A percentile compares a stretch with the other conserved stretches of the same genome.
Conservation (phyloP, 306 rosid species). For the Begonia loranthoides region DNA sequence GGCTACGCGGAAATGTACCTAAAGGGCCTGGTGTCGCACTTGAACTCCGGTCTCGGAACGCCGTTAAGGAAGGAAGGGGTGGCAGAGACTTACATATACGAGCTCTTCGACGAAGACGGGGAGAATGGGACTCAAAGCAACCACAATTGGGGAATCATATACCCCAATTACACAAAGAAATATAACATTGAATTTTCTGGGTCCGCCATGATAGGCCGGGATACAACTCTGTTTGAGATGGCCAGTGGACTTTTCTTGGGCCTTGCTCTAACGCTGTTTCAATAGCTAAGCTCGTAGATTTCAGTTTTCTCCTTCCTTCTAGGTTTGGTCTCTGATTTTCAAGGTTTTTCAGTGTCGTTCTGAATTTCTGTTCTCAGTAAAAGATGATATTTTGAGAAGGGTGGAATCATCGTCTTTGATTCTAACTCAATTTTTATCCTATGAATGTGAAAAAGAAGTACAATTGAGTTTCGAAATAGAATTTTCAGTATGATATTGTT, state of each 20-base stretch:
- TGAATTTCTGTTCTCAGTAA: too few species aligned
- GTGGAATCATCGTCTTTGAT: too few species aligned
- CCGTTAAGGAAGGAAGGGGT: slow-evolving; percentile 65
- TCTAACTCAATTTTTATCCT: too few species aligned
- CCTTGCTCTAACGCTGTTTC: slow-evolving; percentile 8
- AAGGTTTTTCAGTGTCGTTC: too few species aligned
- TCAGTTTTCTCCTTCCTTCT: background rate
- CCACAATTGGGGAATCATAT: slow-evolving; percentile 64
- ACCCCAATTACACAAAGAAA: slow-evolving; percentile 49
- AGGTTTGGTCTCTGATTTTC: background rate
- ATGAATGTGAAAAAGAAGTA: too few species aligned
- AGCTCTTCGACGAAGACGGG: slow-evolving; percentile 47
- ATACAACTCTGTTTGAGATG: slow-evolving; percentile 3
- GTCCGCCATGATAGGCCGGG: background rate
- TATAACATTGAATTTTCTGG: slow-evolving; percentile 48
- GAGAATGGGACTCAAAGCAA: slow-evolving; percentile 7
- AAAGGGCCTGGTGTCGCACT: slow-evolving; percentile 42
- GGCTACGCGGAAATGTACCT: slow-evolving; percentile 64
- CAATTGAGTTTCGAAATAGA: too few species aligned
- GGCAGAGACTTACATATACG: slow-evolving; percentile 38
- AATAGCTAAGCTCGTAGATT: slow-evolving; percentile 6
- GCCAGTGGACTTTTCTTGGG: slow-evolving; percentile 5
- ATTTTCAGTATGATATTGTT: too few species aligned
- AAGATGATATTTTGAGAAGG: too few species aligned
- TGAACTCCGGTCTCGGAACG: slow-evolving; percentile 51